Percentiles rank a stretch among this genome's conserved stretches.
Evolutionary conservation across 116 monocot genomes (phyloP).

Genomic region (Posidonia oceanica): DNA sequence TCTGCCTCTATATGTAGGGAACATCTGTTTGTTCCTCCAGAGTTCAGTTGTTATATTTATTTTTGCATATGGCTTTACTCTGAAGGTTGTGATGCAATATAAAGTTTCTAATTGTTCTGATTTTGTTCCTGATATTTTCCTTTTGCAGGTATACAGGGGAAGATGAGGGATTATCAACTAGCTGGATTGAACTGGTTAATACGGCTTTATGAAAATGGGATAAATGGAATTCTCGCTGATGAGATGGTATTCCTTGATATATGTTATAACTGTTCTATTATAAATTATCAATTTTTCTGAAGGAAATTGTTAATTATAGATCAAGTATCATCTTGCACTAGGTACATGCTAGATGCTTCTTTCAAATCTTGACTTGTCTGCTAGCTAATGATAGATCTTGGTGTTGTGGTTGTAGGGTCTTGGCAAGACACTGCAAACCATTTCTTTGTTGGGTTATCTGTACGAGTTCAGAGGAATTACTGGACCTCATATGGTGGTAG

Average conservation of each 20-base stretch:
- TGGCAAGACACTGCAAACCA: conserved; percentile 99
- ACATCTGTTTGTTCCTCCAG: no score
- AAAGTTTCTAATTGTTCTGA: no score
- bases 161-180: conserved; percentile 94
- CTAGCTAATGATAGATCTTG: background rate
- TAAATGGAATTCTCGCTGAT: conserved; percentile 99
- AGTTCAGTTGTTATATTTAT: no score
- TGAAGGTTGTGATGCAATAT: no score
- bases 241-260: conserved; percentile 72
- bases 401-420: conserved; percentile 53
- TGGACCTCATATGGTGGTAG: conserved; percentile 98
- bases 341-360: background rate
- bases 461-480: conserved; percentile 92
- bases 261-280: background rate
- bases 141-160: conserved; percentile 91
- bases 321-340: background rate
- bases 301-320: background rate
- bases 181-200: conserved; percentile 99
- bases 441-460: conserved; percentile 87
- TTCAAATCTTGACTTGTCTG: background rate
- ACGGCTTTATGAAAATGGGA: conserved; percentile 96
- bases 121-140: background rate
- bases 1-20: no score
- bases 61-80: no score
- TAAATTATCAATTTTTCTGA: background rate